Conservation (phyloP, 352 stramenopile genomes). For the Pythium brassicae region DNA sequence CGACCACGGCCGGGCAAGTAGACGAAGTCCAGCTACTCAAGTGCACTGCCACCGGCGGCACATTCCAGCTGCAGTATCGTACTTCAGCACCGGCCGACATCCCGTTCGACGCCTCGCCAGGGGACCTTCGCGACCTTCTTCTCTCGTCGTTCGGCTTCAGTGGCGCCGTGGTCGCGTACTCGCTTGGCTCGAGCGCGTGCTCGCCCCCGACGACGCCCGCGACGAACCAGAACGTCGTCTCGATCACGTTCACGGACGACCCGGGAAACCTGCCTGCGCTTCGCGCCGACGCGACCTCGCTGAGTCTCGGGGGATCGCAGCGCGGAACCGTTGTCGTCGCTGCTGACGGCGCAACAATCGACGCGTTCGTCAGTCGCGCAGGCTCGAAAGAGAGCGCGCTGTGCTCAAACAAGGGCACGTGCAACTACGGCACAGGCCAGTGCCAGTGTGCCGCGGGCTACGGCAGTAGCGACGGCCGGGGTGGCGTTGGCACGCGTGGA, state of each 20-base stretch:
- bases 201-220: slow-evolving; percentile 19
- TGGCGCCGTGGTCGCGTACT: slow-evolving; percentile 44
- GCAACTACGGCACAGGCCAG: slow-evolving; percentile 51
- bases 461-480: slow-evolving; percentile 56
- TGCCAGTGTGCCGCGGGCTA: slow-evolving; percentile 52
- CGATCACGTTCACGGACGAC: slow-evolving; percentile 46
- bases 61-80: slow-evolving; percentile 63
- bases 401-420: slow-evolving; percentile 88
- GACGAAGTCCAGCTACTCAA: slow-evolving; percentile 80
- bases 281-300: slow-evolving; percentile 27
- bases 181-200: slow-evolving; percentile 27
- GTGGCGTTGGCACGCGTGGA: slow-evolving; percentile 39
- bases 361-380: slow-evolving; percentile 31
- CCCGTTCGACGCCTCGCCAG: slow-evolving; percentile 36
- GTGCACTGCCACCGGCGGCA: slow-evolving; percentile 52
- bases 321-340: slow-evolving; percentile 21
- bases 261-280: slow-evolving; percentile 46
- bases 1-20: slow-evolving; percentile 66
- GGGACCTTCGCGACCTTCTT: slow-evolving; percentile 52
- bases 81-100: slow-evolving; percentile 46
- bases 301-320: slow-evolving; percentile 15
- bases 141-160: slow-evolving; percentile 41
- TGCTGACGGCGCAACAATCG: slow-evolving; percentile 38
- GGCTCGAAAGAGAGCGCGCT: slow-evolving; percentile 88
- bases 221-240: slow-evolving; percentile 39